These are phyloP conservation scores for Edaphochlamys debaryana DNA, from an alignment of 139 green algal species.

Conservation along the genomic window DNA sequence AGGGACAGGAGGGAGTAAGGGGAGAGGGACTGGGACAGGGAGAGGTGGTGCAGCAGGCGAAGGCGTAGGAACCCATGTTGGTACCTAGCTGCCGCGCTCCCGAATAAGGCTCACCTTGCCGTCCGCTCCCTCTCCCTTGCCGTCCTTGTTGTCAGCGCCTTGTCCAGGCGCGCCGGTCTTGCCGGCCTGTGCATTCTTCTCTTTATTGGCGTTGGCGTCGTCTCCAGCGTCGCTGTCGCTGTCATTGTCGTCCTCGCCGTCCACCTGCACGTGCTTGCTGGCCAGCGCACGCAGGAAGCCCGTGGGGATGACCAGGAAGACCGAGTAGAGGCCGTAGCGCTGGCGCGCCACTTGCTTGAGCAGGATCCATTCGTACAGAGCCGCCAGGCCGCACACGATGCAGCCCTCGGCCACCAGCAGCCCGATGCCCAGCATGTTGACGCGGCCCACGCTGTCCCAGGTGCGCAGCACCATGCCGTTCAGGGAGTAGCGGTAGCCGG, in stretches of 20 bases:
- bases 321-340: constrained; percentile 49
- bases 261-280: constrained; percentile 51
- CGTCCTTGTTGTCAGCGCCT: not conserved
- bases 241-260: constrained; percentile 46
- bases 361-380: constrained; percentile 27
- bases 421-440: constrained; percentile 38
- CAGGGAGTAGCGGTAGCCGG: constrained; percentile 40
- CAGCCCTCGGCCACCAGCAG: constrained; percentile 53
- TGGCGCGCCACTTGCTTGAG: constrained; percentile 43
- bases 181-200: not conserved
- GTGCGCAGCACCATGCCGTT: constrained; percentile 49
- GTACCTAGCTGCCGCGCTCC: too few relatives aligned
- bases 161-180: too few relatives aligned
- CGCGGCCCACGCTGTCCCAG: constrained; percentile 12
- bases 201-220: constrained; percentile 36
- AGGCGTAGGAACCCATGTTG: too few relatives aligned
- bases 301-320: constrained; percentile 60
- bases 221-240: constrained; percentile 36
- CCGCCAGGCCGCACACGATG: constrained; percentile 20
- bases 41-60: too few relatives aligned
- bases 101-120: not conserved
- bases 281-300: constrained; percentile 52
- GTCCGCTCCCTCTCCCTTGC: not conserved
- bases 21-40: not conserved
- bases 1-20: not conserved